Conservation (phyloP, 108 stramenopile genomes). For the Nannochloropsis granulata region DNA sequence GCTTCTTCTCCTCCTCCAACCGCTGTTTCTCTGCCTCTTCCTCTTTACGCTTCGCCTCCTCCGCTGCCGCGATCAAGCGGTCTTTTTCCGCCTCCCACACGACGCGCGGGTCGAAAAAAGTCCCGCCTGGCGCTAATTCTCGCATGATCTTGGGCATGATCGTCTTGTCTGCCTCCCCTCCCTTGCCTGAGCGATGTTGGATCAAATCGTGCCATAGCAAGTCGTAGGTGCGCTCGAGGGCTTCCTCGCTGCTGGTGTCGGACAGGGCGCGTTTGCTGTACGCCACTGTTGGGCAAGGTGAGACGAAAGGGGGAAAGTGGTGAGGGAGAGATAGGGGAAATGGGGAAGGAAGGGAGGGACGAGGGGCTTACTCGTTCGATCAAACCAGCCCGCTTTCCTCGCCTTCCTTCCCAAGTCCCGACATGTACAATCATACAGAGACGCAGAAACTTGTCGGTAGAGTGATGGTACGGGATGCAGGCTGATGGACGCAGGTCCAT, state of each 20-base stretch:
- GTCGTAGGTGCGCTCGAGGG: background rate
- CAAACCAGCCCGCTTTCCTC: too few species aligned
- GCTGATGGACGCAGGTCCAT: too few species aligned
- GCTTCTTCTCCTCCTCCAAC: background rate
- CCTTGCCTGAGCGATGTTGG: background rate
- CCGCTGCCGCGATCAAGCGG: background rate
- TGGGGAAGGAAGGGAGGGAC: background rate
- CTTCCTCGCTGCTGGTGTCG: background rate
- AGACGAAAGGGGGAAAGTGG: background rate
- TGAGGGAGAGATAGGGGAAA: background rate
- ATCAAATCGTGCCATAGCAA: background rate
- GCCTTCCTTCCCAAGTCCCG: too few species aligned
- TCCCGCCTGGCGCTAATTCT: background rate
- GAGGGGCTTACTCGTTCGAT: background rate
- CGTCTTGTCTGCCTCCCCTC: background rate
- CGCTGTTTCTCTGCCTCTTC: background rate
- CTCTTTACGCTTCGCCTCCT: background rate
- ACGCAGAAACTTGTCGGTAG: too few species aligned
- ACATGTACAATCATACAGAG: too few species aligned
- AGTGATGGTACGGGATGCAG: too few species aligned
- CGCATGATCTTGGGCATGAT: background rate
- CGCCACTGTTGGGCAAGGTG: background rate
- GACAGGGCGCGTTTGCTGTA: background rate
- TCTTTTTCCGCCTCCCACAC: constrained; percentile 5
- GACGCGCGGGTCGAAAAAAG: background rate